phyloP scores from a whole-genome alignment of 345 rosid genomes.

The Euphorbia lathyris region DNA sequence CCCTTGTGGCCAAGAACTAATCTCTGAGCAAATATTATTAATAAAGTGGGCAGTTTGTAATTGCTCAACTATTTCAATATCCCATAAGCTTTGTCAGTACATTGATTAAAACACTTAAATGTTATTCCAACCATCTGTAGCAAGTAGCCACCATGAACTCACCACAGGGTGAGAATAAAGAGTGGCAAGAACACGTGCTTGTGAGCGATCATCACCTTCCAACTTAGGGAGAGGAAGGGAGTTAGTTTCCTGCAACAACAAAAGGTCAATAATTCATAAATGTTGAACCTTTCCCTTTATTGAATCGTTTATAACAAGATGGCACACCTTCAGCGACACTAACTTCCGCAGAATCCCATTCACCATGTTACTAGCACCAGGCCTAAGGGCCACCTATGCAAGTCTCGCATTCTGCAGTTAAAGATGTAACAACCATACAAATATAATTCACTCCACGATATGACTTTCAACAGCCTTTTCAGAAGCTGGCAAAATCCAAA shows the following conservation, averaged over 20 bases:
- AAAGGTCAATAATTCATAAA: conserved; percentile 27
- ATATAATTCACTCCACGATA: neutral
- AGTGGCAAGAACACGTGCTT: conserved; percentile 97
- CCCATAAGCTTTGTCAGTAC: conserved; percentile 8
- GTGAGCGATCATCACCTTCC: conserved; percentile 91
- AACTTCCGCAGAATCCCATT: conserved; percentile 92
- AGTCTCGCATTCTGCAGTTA: conserved; percentile 77
- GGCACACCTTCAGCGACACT: conserved; percentile 71
- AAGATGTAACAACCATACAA: conserved; percentile 16
- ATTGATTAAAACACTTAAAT: neutral
- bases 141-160: conserved; percentile 34
- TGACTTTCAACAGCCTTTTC: conserved; percentile 10
- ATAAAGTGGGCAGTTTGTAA: neutral
- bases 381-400: conserved; percentile 88
- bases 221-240: conserved; percentile 85
- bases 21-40: neutral
- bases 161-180: conserved; percentile 97
- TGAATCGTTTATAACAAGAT: conserved; percentile 14
- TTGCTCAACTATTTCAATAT: neutral
- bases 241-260: conserved; percentile 55
- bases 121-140: conserved; percentile 5
- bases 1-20: neutral
- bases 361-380: conserved; percentile 96
- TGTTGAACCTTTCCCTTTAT: conserved; percentile 15
- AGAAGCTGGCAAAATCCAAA: conserved; percentile 1